phyloP scores from a whole-genome alignment of 192 early-diverging fungal species.

The Thamnidium elegans region DNA sequence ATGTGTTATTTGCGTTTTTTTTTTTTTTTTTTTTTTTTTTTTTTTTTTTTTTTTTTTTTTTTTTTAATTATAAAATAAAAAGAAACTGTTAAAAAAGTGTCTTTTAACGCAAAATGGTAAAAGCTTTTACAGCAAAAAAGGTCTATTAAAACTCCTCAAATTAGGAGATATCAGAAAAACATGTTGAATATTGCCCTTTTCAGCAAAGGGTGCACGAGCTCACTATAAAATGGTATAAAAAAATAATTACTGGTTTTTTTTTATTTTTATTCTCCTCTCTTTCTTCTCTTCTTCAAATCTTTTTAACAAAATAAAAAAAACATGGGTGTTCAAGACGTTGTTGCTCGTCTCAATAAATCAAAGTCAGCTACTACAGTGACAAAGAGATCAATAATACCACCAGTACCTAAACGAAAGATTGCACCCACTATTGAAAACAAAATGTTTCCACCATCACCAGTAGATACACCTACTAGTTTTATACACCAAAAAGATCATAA shows the following conservation, averaged over 20 bases:
- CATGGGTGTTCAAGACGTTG: conserved; percentile 30
- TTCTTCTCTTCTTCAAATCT: conserved; percentile 2
- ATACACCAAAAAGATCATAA: background rate
- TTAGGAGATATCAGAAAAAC: background rate
- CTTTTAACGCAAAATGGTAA: too few species aligned
- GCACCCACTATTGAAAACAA: background rate
- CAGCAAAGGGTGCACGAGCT: background rate
- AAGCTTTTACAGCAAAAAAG: too few species aligned
- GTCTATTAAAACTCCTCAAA: too few species aligned
- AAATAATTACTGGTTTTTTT: background rate
- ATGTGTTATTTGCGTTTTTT: too few species aligned
- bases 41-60: too few species aligned
- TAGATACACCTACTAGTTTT: background rate
- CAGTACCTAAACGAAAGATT: background rate
- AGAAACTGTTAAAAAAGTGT: too few species aligned
- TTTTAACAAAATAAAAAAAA: conserved; percentile 10
- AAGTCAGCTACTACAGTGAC: background rate
- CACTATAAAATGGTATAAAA: background rate
- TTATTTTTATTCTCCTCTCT: background rate
- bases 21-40: too few species aligned
- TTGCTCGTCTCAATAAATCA: conserved; percentile 26
- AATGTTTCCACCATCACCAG: background rate
- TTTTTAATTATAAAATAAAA: too few species aligned
- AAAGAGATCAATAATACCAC: background rate
- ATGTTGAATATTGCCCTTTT: conserved; percentile 9